Percentiles rank a stretch among this genome's conserved stretches.
These are phyloP conservation scores for Tuber microsphaerosporum DNA, from an alignment of 495 filamentous ascomycete species.

Conservation along the genomic window DNA sequence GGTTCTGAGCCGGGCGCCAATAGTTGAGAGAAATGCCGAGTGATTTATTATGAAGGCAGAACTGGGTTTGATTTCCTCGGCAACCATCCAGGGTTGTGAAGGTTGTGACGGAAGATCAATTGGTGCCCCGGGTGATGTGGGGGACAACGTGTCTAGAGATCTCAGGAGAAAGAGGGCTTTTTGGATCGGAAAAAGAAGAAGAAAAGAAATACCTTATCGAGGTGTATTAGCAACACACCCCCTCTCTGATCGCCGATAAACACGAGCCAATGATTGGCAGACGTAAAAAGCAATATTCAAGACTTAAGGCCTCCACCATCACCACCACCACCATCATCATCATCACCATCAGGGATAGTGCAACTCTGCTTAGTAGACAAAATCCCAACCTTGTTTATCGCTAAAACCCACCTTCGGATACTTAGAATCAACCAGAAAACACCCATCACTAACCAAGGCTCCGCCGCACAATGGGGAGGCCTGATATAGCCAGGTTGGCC, in stretches of 20 bases:
- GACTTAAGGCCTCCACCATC: no score
- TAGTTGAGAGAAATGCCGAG: neutral
- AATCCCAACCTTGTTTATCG: neutral
- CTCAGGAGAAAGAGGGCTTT: no score
- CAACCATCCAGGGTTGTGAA: neutral
- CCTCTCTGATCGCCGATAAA: no score
- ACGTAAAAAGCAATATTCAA: no score
- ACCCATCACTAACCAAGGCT: neutral
- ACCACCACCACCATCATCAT: neutral
- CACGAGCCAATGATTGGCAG: no score
- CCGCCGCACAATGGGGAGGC: neutral
- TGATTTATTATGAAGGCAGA: neutral
- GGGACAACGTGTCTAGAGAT: no score
- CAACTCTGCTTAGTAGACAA: neutral
- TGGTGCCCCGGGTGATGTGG: no score
- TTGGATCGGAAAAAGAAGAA: no score
- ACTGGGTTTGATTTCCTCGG: neutral
- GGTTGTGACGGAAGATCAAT: no score
- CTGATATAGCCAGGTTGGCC: neutral
- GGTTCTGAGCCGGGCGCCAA: neutral
- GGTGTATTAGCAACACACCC: no score
- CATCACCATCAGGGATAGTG: neutral
- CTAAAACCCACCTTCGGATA: neutral
- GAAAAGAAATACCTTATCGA: no score
- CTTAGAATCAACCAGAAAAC: neutral